Evolutionary conservation across 768 basidiomycete genomes (phyloP).

Genomic region (Piloderma croceum): DNA sequence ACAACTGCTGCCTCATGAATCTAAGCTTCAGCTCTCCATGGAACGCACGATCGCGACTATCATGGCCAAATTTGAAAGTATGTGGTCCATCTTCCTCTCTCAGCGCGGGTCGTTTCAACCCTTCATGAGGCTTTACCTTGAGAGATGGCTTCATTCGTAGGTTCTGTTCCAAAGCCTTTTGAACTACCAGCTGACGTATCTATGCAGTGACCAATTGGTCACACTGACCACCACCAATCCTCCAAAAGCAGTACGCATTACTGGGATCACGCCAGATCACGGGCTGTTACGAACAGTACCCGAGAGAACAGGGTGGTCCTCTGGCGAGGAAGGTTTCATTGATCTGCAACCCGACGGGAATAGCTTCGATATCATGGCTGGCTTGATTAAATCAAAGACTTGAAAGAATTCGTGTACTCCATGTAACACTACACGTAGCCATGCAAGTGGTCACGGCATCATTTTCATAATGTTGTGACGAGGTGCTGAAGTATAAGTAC

Average conservation of each 20-base stretch:
- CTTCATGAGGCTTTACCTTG: conserved; percentile 75
- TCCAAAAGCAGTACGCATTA: conserved; percentile 64
- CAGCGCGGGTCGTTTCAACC: conserved; percentile 68
- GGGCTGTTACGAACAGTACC: conserved; percentile 82
- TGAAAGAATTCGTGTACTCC: conserved; percentile 12
- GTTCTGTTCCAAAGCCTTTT: conserved; percentile 28
- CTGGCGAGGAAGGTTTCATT: conserved; percentile 45
- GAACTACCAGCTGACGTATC: conserved; percentile 3
- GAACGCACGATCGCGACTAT: conserved; percentile 74
- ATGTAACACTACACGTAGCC: not conserved
- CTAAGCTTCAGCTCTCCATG: conserved; percentile 51
- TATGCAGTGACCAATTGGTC: conserved; percentile 71
- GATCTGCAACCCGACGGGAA: conserved; percentile 97
- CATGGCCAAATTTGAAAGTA: conserved; percentile 66
- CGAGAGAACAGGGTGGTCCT: conserved; percentile 36
- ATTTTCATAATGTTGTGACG: no score
- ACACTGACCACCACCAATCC: conserved; percentile 76
- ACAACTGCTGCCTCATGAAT: conserved; percentile 48
- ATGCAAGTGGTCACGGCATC: not conserved
- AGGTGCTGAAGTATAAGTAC: no score
- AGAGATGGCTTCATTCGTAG: conserved; percentile 88
- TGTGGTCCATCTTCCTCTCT: conserved; percentile 71
- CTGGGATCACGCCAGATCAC: conserved; percentile 81
- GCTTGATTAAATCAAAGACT: conserved; percentile 63
- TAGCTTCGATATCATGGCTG: conserved; percentile 91